Evolutionary conservation across 805 yeast genomes (phyloP), one percentile per base, ranked within the genome.

Genomic region (Millerago galiae): DNA sequence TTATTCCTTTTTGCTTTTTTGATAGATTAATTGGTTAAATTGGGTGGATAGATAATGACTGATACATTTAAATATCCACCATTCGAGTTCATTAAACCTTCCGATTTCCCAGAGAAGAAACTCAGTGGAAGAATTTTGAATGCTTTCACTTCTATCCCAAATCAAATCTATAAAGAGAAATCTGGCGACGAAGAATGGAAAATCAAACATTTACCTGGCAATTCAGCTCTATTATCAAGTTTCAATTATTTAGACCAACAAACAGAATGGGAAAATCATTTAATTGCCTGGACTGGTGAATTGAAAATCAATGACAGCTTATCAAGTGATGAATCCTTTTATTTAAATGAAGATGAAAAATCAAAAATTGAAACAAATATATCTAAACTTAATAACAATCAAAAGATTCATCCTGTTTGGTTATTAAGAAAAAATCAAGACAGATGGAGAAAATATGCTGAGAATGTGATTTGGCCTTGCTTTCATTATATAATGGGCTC

Each of bases 251-350:
- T 89, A 40, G 71, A 68, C 39, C 75, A 75, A 43, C 77, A 79
- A 36, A 75, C 90, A 0, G 75, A 79, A 17, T 91, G 96, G 93
- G 95, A 89, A 48, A 81, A 90, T 36, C 86, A 88, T 51, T 65
- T 87, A 39, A 79, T 93, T 40, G 97, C 88, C 1, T 93, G 99
- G 99, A 85, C 97, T 0, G 99, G 99, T 36, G 98, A 89, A 61
- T 69, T 93, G 47, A 48, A 44, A 32, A 52, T 51, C 32, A n/a
- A n/a, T 7, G 4, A n/a, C 32, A 43, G 35, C 11, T 38, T 42
- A 10, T 14, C 35, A 7, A 35, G 25, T 8, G 79, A 70, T 30
- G 90, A 83, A 50, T 83, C 88, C 0, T 66, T 78, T 49, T 81
- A 77, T 56, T 63, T 77, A 50, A 69, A 72, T 50, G 75, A 72